Percentiles rank a stretch among this genome's conserved stretches.
Conservation (phyloP, 495 filamentous ascomycete species). For the Penicillium alfredii region DNA sequence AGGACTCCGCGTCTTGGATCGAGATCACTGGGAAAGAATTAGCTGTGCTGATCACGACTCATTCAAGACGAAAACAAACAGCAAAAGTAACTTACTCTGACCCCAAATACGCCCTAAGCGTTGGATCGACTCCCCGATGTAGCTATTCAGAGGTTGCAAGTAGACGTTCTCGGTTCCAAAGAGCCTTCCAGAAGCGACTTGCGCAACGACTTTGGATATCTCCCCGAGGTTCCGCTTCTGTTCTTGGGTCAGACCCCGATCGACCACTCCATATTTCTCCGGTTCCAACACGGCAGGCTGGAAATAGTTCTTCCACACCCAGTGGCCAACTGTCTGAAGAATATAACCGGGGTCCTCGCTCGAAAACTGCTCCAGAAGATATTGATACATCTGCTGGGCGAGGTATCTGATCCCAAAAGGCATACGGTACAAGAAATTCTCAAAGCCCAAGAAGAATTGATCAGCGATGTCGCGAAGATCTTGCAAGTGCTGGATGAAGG, state of each 20-base stretch:
- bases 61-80: too few relatives aligned
- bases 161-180: constrained; percentile 95
- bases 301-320: constrained; percentile 91
- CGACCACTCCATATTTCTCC: constrained; percentile 83
- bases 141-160: constrained; percentile 87
- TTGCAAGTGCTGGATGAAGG: constrained; percentile 88
- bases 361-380: constrained; percentile 66
- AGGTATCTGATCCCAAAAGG: constrained; percentile 91
- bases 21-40: constrained; percentile 62
- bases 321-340: constrained; percentile 78
- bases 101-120: constrained; percentile 71
- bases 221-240: constrained; percentile 91
- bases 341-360: constrained; percentile 71
- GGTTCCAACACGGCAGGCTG: constrained; percentile 81
- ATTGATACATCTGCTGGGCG: constrained; percentile 77
- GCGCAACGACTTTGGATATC: constrained; percentile 83
- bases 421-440: constrained; percentile 80
- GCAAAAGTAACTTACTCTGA: constrained; percentile 53
- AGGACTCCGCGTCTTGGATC: constrained; percentile 76
- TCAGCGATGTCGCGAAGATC: constrained; percentile 90
- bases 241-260: constrained; percentile 77
- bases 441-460: constrained; percentile 73
- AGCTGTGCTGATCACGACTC: too few relatives aligned
- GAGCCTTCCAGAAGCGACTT: constrained; percentile 74
- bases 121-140: constrained; percentile 79